These are phyloP conservation scores for Talaromyces marneffei DNA, from an alignment of 2,329 filamentous ascomycete species.

Conservation along the genomic window DNA sequence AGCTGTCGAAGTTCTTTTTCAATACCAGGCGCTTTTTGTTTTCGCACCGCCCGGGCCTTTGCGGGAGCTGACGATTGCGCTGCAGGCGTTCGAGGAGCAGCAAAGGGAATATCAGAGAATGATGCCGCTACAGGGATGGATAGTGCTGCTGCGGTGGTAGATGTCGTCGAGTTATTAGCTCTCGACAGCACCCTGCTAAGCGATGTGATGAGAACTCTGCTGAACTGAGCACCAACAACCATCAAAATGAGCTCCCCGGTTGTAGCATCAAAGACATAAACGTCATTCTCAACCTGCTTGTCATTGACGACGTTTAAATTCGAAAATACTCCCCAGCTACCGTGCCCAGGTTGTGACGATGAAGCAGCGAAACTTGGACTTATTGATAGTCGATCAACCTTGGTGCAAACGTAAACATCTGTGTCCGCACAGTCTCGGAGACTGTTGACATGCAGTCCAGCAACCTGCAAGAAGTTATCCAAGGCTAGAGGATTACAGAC, in stretches of 20 bases:
- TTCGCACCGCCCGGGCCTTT: not conserved
- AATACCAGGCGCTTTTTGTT: not conserved
- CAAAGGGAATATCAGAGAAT: not conserved
- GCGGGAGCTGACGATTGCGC: not conserved
- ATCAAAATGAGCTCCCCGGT: conserved; percentile 16
- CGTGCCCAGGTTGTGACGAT: conserved; percentile 3
- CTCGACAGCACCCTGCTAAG: not conserved
- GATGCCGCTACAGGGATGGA: not conserved
- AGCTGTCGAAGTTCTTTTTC: not conserved
- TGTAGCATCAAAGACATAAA: conserved; percentile 23
- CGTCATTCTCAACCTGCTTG: conserved; percentile 16
- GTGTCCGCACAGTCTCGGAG: conserved; percentile 15
- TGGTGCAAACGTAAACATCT: conserved; percentile 20
- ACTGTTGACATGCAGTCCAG: conserved; percentile 26
- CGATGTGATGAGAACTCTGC: not conserved
- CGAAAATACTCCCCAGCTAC: not conserved
- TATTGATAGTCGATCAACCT: conserved; percentile 7
- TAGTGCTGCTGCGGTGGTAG: not conserved
- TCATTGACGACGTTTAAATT: conserved; percentile 8
- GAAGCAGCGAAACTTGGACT: conserved; percentile 16
- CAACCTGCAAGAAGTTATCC: conserved; percentile 28
- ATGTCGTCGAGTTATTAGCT: conserved; percentile 7
- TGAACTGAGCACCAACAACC: conserved; percentile 18
- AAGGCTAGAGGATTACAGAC: conserved; percentile 19
- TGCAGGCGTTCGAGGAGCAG: not conserved